Percentiles rank a stretch among this genome's conserved stretches.
Conservation (phyloP, 2,329 filamentous ascomycete genomes). For the Trichothecium sympodiale region DNA sequence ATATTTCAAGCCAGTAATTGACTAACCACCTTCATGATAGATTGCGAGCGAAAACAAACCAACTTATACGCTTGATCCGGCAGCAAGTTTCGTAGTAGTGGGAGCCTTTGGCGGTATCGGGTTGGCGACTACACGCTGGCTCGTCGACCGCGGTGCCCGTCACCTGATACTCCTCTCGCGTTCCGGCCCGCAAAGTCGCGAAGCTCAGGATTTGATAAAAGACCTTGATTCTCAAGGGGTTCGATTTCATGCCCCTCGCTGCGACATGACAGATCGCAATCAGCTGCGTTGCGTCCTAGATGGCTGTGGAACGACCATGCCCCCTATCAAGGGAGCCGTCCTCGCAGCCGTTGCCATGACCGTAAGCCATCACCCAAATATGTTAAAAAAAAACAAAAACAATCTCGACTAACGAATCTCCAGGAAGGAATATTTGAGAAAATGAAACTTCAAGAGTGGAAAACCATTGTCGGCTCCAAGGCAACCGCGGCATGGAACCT, state of each 20-base stretch:
- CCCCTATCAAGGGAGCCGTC: constrained; percentile 10
- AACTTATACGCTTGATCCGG: constrained; percentile 5
- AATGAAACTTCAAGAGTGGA: constrained; percentile 14
- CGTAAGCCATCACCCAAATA: too few species aligned
- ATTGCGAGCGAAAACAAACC: too few species aligned
- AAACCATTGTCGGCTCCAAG: constrained; percentile 12
- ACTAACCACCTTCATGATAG: too few species aligned
- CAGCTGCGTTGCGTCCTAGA: constrained; percentile 3
- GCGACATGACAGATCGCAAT: constrained; percentile 1
- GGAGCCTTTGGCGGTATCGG: constrained; percentile 41
- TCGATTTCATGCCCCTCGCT: background rate
- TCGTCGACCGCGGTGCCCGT: constrained; percentile 11
- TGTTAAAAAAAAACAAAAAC: too few species aligned
- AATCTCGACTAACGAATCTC: too few species aligned
- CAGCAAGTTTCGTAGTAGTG: constrained; percentile 33
- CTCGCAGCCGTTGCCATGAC: too few species aligned
- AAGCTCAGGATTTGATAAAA: constrained; percentile 8
- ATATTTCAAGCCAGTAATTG: too few species aligned
- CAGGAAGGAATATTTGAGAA: constrained; percentile 13
- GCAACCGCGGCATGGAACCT: constrained; percentile 11
- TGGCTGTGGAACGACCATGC: constrained; percentile 1
- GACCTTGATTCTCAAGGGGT: constrained; percentile 3
- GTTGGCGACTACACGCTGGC: constrained; percentile 27
- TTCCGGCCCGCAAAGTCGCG: constrained; percentile 10
- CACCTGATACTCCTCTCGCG: constrained; percentile 16